These are phyloP conservation scores for Arabis alpina DNA, from an alignment of 345 rosid genomes.

Conservation along the genomic window DNA sequence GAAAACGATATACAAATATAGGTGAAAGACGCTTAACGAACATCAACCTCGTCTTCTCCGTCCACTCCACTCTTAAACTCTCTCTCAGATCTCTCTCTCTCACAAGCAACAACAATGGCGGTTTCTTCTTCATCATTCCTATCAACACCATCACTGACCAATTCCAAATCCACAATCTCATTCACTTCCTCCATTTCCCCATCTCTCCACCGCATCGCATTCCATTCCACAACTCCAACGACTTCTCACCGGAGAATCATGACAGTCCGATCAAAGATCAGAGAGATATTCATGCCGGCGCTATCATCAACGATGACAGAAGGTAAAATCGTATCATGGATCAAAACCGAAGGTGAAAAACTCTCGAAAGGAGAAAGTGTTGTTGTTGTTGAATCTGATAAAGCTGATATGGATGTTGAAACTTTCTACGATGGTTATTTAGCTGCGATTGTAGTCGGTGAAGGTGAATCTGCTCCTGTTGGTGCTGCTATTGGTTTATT, in stretches of 20 bases:
- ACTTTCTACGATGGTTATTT: slow-evolving; percentile 93
- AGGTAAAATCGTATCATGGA: slow-evolving; percentile 97
- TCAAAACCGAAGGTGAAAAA: slow-evolving; percentile 89
- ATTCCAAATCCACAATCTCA: slow-evolving; percentile 46
- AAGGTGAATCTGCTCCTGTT: slow-evolving; percentile 88
- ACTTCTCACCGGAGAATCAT: slow-evolving; percentile 40
- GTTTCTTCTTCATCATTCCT: slow-evolving; percentile 53
- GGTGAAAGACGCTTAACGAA: slow-evolving; percentile 55
- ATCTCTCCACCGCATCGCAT: slow-evolving; percentile 39
- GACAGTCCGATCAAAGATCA: slow-evolving; percentile 74
- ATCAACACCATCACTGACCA: slow-evolving; percentile 44
- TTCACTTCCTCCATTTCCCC: slow-evolving; percentile 48
- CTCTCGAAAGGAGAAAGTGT: slow-evolving; percentile 93
- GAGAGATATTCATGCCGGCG: slow-evolving; percentile 99
- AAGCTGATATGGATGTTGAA: slow-evolving; percentile 98
- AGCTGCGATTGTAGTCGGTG: slow-evolving; percentile 92
- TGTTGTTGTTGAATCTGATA: slow-evolving; percentile 95
- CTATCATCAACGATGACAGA: slow-evolving; percentile 99
- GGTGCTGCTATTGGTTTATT: slow-evolving; percentile 85
- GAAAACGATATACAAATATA: slow-evolving; percentile 30
- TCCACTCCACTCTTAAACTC: slow-evolving; percentile 47
- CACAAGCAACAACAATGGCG: slow-evolving; percentile 52
- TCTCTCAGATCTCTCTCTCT: slow-evolving; percentile 32
- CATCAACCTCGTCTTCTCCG: slow-evolving; percentile 85
- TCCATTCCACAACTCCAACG: slow-evolving; percentile 41